These are phyloP conservation scores for Lentinula raphanica DNA, from an alignment of 768 basidiomycete genomes.

Conservation along the genomic window DNA sequence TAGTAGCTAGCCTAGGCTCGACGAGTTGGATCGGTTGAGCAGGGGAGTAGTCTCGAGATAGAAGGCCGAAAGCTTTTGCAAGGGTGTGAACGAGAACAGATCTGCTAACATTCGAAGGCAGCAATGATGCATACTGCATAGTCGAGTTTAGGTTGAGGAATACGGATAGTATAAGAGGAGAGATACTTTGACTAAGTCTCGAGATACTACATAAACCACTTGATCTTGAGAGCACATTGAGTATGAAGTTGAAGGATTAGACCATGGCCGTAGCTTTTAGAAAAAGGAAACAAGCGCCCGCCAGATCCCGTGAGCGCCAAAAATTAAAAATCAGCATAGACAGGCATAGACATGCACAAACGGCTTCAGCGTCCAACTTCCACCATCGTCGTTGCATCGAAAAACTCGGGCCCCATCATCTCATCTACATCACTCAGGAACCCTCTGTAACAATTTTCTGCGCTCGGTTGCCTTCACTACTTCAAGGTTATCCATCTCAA, in stretches of 20 bases:
- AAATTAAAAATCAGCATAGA: too few relatives aligned
- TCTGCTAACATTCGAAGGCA: slow-evolving; percentile 67
- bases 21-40: slow-evolving; percentile 37
- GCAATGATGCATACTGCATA: slow-evolving; percentile 41
- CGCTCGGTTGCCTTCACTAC: too few relatives aligned
- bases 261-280: too few relatives aligned
- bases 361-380: too few relatives aligned
- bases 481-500: too few relatives aligned
- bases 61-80: slow-evolving; percentile 45
- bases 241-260: too few relatives aligned
- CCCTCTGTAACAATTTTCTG: too few relatives aligned
- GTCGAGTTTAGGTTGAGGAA: neutral
- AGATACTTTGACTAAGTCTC: slow-evolving; percentile 49
- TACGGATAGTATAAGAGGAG: neutral
- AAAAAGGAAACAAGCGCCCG: neutral
- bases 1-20: slow-evolving; percentile 48
- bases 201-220: slow-evolving; percentile 51
- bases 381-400: too few relatives aligned
- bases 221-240: neutral
- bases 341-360: too few relatives aligned
- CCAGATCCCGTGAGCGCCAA: too few relatives aligned
- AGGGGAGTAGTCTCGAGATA: slow-evolving; percentile 26
- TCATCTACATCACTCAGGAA: too few relatives aligned
- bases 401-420: too few relatives aligned
- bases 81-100: slow-evolving; percentile 66